These are phyloP conservation scores for Sporothrix protearum DNA, from an alignment of 2,329 filamentous ascomycete genomes.

Conservation along the genomic window DNA sequence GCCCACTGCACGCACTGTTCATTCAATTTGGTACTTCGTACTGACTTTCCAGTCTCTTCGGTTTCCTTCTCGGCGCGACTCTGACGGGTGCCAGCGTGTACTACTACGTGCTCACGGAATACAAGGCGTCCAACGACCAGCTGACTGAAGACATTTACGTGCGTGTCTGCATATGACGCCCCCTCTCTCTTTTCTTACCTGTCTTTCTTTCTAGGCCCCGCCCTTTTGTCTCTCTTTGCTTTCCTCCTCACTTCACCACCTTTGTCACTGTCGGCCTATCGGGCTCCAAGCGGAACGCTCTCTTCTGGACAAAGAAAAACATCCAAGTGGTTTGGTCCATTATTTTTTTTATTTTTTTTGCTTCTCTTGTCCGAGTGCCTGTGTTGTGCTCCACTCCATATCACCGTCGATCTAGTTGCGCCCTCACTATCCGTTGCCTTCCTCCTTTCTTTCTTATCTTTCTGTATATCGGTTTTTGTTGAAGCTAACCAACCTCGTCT, in stretches of 20 bases:
- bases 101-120: constrained; percentile 89
- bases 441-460: neutral
- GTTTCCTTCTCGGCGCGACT: constrained; percentile 82
- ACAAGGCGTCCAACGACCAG: constrained; percentile 88
- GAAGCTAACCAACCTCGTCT: neutral
- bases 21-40: neutral
- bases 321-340: constrained; percentile 20
- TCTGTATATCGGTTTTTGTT: neutral
- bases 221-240: constrained; percentile 13
- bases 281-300: constrained; percentile 21
- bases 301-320: constrained; percentile 7
- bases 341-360: neutral
- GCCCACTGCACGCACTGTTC: constrained; percentile 31
- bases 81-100: constrained; percentile 79
- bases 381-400: neutral
- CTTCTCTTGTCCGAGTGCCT: neutral
- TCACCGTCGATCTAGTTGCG: neutral
- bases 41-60: constrained; percentile 65
- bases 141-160: constrained; percentile 95
- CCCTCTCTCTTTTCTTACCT: neutral
- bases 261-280: constrained; percentile 10
- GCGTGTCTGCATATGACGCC: constrained; percentile 50
- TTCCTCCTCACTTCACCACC: neutral
- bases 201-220: neutral
- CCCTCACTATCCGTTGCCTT: neutral